Evolutionary conservation across 306 rosid species (phyloP).

Genomic region (Clitoria ternatea): DNA sequence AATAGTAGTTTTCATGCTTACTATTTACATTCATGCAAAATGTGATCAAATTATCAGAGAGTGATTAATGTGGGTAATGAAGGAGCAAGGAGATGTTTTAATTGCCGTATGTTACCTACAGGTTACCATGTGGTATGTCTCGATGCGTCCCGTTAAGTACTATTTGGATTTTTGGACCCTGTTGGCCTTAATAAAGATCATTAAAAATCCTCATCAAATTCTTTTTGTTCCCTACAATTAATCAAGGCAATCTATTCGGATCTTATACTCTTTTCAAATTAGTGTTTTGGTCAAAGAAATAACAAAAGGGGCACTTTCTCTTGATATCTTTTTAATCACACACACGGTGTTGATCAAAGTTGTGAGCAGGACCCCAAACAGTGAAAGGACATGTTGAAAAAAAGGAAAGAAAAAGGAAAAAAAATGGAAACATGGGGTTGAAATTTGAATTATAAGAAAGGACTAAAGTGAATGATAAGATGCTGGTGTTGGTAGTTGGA

Average conservation of each 20-base stretch:
- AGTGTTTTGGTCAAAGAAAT: constrained; percentile 40
- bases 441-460: constrained; percentile 30
- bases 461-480: constrained; percentile 36
- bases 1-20: constrained; percentile 21
- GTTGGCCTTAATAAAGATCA: constrained; percentile 16
- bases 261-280: constrained; percentile 22
- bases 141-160: constrained; percentile 31
- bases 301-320: constrained; percentile 26
- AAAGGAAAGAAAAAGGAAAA: constrained; percentile 5
- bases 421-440: constrained; percentile 20
- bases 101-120: constrained; percentile 26
- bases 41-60: constrained; percentile 29
- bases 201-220: constrained; percentile 1
- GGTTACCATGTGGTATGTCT: constrained; percentile 16
- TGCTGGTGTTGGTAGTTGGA: constrained; percentile 25
- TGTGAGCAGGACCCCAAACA: constrained; percentile 32
- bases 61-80: constrained; percentile 29
- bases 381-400: constrained; percentile 24
- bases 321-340: constrained; percentile 21
- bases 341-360: constrained; percentile 24
- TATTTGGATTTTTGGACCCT: constrained; percentile 20
- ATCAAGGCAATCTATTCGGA: constrained; percentile 18
- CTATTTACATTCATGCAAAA: background rate
- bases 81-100: constrained; percentile 37
- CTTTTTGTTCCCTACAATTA: constrained; percentile 28